phyloP scores from a whole-genome alignment of 352 stramenopile genomes.

The Pythium phragmiticola region DNA sequence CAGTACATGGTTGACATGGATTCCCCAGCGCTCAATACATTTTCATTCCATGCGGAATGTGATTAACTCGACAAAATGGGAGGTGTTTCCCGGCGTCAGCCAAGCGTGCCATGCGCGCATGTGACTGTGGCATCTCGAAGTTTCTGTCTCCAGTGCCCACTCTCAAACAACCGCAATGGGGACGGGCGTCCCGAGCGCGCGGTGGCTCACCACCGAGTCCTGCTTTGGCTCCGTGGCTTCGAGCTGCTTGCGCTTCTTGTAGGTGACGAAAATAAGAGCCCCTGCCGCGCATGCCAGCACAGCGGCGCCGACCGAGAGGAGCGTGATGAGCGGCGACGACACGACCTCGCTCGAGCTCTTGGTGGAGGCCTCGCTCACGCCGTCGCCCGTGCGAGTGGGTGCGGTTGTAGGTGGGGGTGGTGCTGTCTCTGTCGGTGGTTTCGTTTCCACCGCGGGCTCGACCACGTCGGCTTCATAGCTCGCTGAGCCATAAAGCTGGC shows the following conservation, averaged over 20 bases:
- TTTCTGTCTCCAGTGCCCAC: not conserved
- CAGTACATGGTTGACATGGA: not conserved
- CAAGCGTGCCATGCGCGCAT: not conserved
- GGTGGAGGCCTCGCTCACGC: conserved; percentile 9
- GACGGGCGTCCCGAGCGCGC: not conserved
- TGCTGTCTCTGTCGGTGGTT: not conserved
- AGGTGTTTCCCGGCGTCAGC: not conserved
- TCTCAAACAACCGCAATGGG: not conserved
- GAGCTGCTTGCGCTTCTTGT: conserved; percentile 23
- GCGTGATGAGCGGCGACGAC: conserved; percentile 10
- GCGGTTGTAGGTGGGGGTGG: not conserved
- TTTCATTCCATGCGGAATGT: not conserved
- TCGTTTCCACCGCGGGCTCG: not conserved
- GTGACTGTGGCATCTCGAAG: not conserved
- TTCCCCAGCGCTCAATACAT: not conserved
- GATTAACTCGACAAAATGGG: not conserved
- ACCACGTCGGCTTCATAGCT: conserved; percentile 1
- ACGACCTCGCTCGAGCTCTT: not conserved
- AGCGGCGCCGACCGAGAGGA: conserved; percentile 16
- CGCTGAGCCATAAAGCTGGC: not conserved
- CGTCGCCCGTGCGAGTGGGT: not conserved
- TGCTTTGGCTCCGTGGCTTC: conserved; percentile 21
- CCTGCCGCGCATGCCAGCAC: conserved; percentile 12
- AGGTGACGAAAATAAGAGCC: conserved; percentile 16
- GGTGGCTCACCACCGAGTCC: not conserved